phyloP scores from a whole-genome alignment of 2,329 filamentous ascomycete species.

The Metarhizium robertsii region DNA sequence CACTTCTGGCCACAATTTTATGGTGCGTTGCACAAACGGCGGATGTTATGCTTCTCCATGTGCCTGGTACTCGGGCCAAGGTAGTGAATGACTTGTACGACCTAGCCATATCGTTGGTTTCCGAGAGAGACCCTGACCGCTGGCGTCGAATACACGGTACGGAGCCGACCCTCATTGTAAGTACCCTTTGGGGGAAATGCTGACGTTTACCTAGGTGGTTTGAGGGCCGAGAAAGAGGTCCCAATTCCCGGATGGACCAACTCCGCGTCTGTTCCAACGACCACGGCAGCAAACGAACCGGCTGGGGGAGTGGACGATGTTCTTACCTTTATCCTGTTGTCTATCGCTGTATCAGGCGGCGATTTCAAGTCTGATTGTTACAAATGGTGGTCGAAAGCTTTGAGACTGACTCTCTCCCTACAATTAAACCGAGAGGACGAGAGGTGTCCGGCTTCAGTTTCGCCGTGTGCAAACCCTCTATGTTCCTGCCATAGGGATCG shows the following conservation, averaged over 20 bases:
- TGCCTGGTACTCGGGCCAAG: slow-evolving; percentile 29
- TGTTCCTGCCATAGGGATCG: slow-evolving; percentile 21
- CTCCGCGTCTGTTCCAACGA: slow-evolving; percentile 16
- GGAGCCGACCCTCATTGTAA: neutral
- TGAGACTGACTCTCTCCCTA: slow-evolving; percentile 26
- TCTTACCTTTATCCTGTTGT: slow-evolving; percentile 33
- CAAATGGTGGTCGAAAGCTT: slow-evolving; percentile 37
- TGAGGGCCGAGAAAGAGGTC: slow-evolving; percentile 22
- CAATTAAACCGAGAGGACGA: slow-evolving; percentile 30
- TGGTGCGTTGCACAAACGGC: slow-evolving; percentile 39
- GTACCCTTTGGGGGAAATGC: neutral
- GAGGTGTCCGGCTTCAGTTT: slow-evolving; percentile 16
- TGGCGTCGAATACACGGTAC: slow-evolving; percentile 25
- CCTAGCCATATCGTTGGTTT: slow-evolving; percentile 23
- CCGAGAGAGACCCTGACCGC: slow-evolving; percentile 25
- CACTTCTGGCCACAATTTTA: slow-evolving; percentile 36
- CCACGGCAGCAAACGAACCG: slow-evolving; percentile 24
- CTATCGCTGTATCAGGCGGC: slow-evolving; percentile 35
- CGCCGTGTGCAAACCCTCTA: slow-evolving; percentile 21
- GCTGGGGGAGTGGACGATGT: slow-evolving; percentile 30
- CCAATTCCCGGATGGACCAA: slow-evolving; percentile 15
- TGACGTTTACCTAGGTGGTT: slow-evolving; percentile 16
- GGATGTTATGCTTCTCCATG: slow-evolving; percentile 31
- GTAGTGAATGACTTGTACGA: slow-evolving; percentile 29
- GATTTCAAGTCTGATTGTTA: slow-evolving; percentile 39